A percentile compares a stretch with the other conserved stretches of the same genome.
These are phyloP conservation scores for Aureobasidium musti DNA, from an alignment of 2,329 filamentous ascomycete species.

Conservation along the genomic window DNA sequence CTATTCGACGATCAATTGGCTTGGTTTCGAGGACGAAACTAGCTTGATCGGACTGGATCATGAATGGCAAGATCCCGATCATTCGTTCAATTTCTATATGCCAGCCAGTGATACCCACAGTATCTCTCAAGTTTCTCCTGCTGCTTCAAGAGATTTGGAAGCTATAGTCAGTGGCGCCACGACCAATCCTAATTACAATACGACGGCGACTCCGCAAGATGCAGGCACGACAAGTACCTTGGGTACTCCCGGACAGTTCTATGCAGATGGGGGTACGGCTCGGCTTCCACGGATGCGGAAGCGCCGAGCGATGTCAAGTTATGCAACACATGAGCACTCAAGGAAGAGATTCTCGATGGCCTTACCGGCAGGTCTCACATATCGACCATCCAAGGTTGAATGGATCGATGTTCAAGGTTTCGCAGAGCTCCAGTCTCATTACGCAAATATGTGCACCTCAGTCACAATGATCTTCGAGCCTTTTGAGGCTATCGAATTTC, in stretches of 20 bases:
- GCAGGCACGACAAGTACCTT: background rate
- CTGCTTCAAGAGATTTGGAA: background rate
- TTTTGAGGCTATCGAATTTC: background rate
- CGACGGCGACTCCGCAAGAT: background rate
- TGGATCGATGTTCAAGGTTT: background rate
- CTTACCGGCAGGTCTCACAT: background rate
- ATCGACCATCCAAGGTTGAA: background rate
- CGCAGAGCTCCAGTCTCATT: background rate
- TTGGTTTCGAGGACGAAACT: background rate
- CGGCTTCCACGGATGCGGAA: background rate
- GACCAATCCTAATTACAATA: too few species aligned
- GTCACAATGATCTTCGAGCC: background rate
- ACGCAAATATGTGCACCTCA: background rate
- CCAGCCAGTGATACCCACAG: conserved; percentile 1
- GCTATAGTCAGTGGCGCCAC: background rate
- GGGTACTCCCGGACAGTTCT: background rate
- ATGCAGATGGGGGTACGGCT: conserved; percentile 1
- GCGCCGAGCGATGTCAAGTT: background rate
- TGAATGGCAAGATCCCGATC: conserved; percentile 14
- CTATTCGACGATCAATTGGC: conserved; percentile 3
- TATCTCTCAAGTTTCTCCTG: background rate
- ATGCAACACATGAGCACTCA: background rate
- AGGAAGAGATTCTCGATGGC: background rate
- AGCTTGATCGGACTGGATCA: background rate
- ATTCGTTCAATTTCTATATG: conserved; percentile 3